Conservation (phyloP, 208 protist genomes). For the Trypanosoma scelopori region DNA sequence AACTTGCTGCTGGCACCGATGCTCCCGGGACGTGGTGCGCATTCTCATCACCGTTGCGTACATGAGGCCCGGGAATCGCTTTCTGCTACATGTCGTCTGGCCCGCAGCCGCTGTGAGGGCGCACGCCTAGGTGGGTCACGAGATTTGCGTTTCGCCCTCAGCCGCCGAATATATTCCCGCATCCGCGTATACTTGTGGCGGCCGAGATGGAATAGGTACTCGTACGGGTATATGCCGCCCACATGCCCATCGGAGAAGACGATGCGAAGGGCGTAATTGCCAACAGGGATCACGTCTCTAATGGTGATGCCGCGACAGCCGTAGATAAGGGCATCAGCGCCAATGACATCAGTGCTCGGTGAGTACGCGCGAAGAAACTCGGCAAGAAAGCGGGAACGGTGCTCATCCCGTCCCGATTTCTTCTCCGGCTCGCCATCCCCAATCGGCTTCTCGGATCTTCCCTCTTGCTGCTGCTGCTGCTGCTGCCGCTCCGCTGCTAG, state of each 20-base stretch:
- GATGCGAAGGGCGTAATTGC: constrained; percentile 86
- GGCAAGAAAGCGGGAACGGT: constrained; percentile 57
- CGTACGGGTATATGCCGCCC: constrained; percentile 86
- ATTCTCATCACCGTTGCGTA: background rate
- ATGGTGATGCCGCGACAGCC: constrained; percentile 82
- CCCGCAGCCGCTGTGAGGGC: constrained; percentile 26
- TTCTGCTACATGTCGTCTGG: background rate
- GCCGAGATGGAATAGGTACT: constrained; percentile 77
- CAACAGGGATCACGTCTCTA: constrained; percentile 65
- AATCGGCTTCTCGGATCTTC: background rate
- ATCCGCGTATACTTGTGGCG: constrained; percentile 69
- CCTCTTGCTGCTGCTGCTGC: background rate
- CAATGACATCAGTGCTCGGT: constrained; percentile 76
- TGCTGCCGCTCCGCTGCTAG: constrained; percentile 7
- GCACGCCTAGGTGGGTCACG: constrained; percentile 67
- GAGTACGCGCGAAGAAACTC: constrained; percentile 86
- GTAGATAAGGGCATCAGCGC: constrained; percentile 60
- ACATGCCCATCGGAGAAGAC: constrained; percentile 83
- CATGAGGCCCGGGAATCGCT: background rate
- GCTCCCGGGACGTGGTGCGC: background rate
- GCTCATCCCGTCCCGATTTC: constrained; percentile 5
- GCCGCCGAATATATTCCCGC: constrained; percentile 72
- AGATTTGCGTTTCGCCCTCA: constrained; percentile 53
- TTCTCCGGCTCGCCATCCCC: background rate
- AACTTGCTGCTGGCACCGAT: background rate